Base-by-base conservation (phyloP, 257 asterid genomes). In the Solanum corneliomulleri region DNA sequence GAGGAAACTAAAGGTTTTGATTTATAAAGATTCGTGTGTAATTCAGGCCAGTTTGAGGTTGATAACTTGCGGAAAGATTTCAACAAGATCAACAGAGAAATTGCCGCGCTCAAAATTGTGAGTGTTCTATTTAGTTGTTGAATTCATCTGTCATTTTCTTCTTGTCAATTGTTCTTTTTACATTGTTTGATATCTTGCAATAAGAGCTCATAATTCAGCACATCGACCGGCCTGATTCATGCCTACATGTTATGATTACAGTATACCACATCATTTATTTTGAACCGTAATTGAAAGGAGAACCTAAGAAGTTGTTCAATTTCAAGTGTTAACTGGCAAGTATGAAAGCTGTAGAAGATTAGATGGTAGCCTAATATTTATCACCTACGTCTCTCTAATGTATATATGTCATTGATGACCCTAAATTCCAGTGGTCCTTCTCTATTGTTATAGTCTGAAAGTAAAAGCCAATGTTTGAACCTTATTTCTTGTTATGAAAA, bases 31-130 rank as follows among this genome's bases (percentile, higher is more conserved):
- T 45, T 56, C 4, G 84, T 93, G 64, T 70, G 29, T 86, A 86
- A 39, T 77, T 85, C 82, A 97, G 99, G 98, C 80, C 99, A 94
- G 92, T 95, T 87, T 82, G 98, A 96, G 94, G 83, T 97, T 89
- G 98, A 96, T 82, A 91, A 86, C 31, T 88, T 97, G 91, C 90
- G 96, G 88, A 95, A 93, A 78, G 98, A 94, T 60, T 91, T 92
- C 78, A 97, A 97, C 90, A 90, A 62, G 90, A 90, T 96, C 41
- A 97, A 92, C 93, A 95, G 93, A 88, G 92, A 94, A 92, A 89
- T 97, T 72, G 95, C 94, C 75, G 90, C 90, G 72, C 99, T 97
- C 71, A 95, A 91, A 91, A 90, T 93, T 66, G 99, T 97, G 90
- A 93, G 99, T 90, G 31, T 52, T 45, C 45, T 20, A 14, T 83